Base-by-base conservation (phyloP, 441 rosid species). In the Brassica hybrid region DNA sequence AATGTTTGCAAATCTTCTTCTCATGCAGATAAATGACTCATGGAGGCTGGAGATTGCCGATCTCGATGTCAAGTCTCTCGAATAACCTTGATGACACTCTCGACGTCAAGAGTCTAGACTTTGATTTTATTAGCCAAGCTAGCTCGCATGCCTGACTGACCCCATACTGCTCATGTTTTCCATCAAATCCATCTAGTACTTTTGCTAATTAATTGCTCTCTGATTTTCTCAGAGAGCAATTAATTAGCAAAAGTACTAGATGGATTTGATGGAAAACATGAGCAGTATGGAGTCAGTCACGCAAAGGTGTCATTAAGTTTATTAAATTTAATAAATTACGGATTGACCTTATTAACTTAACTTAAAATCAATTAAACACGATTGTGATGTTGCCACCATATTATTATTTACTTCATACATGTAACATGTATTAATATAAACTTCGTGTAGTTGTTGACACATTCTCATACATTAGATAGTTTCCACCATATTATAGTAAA, bases 61-160 rank as follows among this genome's bases (percentile, higher is more conserved):
- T 78, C 89, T 84, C 30, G 94, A 93, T 83, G 77, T 78, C 60
- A 89, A 89, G 96, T 93, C 96, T 78, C 92, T 96, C 67, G 94
- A 81, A 64, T 57, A 90, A 87, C 80, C 69, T 88, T 41, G 94
- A 91, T 64, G 94, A 88, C 65, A 88, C 85, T 32, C 88, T 92
- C 13, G 96, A 90, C 9, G 93, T 91, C 72, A 88, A 88, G 87
- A 89, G 89, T 79, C 86, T 92, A 78, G 93, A 92, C 72, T 77
- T 89, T 84, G 89, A 59, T 43, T 71, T 87, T 11, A 59, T 81
- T 87, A 59, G 96, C 97, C 12, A 92, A 85, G 80, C 71, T 89
- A 30, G 66, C 10, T 61, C 65, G 48, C 54, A 62, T 62, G 43
- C 21, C 6, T 30, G 66, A 30, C 19, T 57, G 30, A 21, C 63